Evolutionary conservation across 2,329 filamentous ascomycete genomes (phyloP), one percentile per base, ranked within the genome.

Genomic region (Alternaria longipes): DNA sequence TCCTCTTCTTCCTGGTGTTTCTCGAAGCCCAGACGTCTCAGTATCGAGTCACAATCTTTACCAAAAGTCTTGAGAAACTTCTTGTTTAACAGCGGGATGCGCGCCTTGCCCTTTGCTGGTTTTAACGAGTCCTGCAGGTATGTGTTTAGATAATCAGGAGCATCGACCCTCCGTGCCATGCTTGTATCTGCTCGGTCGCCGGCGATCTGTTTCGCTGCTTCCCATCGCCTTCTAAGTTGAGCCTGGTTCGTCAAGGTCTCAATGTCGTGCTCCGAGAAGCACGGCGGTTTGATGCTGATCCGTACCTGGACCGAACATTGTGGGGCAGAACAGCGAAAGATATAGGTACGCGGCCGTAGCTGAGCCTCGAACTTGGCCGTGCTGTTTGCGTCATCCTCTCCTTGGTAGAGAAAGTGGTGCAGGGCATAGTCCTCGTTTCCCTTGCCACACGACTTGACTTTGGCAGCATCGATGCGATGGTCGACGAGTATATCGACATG

Each of bases 1-100:
- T 78, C 79, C 16, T 76, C 69, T 16, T 70, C 63, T 61, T 77
- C 74, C 34, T 65, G 26, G 22, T 58, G 54, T 16, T 76, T 78
- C 26, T 70, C 79, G 69, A 91, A 91, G 2, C 85, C 87, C 34
- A 91, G 72, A 46, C 82, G 84, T 56, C 84, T 79, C 18, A 91
- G 78, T 28, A 91, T 73, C 11, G 82, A 79, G 65, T 83, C 81
- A 72, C 88, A 91, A 50, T 89, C 87, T 42, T 84, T 79, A 9
- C 87, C 89, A 73, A 91, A 90, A 2, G 85, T 85, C 62, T 87
- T 82, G 68, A 87, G 81, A 66, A 90, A 91, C 58, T 86, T 85
- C 72, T 89, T 88, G 70, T 91, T 91, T 16, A 84, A 76, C 8
- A 84, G 79, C 5, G 85, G 84, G 66, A 91, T 88, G 45, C 81